Evolutionary conservation across 352 stramenopile genomes (phyloP).

Genomic region (Phytopythium litorale): DNA sequence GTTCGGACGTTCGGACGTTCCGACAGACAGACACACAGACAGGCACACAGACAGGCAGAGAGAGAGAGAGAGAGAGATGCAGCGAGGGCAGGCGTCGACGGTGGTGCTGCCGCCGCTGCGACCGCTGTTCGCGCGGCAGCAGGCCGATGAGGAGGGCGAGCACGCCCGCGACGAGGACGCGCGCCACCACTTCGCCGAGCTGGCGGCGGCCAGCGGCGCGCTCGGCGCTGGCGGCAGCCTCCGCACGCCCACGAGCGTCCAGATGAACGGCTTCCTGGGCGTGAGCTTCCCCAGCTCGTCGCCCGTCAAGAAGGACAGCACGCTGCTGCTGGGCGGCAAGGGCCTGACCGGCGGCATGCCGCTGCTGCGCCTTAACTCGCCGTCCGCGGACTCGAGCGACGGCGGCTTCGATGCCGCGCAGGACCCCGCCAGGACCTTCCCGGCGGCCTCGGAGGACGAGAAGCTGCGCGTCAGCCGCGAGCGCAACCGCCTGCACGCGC

Average conservation of each 20-base stretch:
- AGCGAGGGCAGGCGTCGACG: conserved; percentile 23
- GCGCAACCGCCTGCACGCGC: conserved; percentile 69
- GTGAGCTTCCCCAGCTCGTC: conserved; percentile 48
- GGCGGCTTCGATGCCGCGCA: background rate
- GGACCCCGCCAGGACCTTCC: background rate
- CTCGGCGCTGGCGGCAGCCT: conserved; percentile 14
- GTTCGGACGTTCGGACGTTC: no score
- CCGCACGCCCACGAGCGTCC: conserved; percentile 54
- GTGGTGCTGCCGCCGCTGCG: conserved; percentile 57
- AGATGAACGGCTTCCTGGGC: conserved; percentile 21
- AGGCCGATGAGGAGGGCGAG: conserved; percentile 21
- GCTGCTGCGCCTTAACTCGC: conserved; percentile 43
- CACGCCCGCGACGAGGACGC: conserved; percentile 27
- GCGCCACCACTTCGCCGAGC: conserved; percentile 10
- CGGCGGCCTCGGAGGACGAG: conserved; percentile 36
- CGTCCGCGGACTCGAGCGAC: conserved; percentile 17
- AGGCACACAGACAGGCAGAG: conserved; percentile 9
- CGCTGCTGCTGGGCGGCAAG: conserved; percentile 12
- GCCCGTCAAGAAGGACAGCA: conserved; percentile 55
- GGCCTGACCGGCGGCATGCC: conserved; percentile 19
- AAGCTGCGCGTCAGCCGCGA: conserved; percentile 72
- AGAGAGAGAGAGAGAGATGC: conserved; percentile 20
- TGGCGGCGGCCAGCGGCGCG: conserved; percentile 5
- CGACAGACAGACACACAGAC: background rate
- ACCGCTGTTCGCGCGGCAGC: conserved; percentile 41